Base-by-base conservation (phyloP, 192 early-diverging fungal genomes). In the Ramicandelaber brevisporus region DNA sequence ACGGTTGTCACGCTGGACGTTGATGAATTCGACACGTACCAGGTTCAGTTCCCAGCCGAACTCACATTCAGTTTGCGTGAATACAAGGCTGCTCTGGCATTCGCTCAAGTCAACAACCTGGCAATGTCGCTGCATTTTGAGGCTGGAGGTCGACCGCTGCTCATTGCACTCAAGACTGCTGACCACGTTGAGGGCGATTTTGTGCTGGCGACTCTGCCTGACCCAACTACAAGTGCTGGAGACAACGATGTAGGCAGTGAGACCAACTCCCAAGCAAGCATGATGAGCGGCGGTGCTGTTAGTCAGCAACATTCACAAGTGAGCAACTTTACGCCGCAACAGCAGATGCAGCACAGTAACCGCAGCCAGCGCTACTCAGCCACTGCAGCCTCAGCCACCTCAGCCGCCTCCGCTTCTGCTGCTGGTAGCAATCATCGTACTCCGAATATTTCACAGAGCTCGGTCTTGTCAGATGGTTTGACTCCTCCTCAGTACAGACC, bases 41-140 rank as follows among this genome's bases (percentile, higher is more conserved):
- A 19, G 13, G 16, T 59, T 10, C 28, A 38, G 5, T 41, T 37
- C 19, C 30, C 38, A 7, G 25, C 43, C 6, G 56, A 59, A 38
- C 45, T 59, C 14, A 53, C 51, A 2, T 47, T 54, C 36, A 44
- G 38, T 17, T 34, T 59, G 30, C 46, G 48, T 15, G 56, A 59
- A 29, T 50, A 54, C 34, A 37, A 37, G 10, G 50, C 56, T 4
- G 33, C 50, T 4, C 25, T 59, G n/a, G 37, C 38, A 33, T 59
- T 51, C 20, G 56, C 56, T 0, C 50, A 59, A 14, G 44, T 41
- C 5, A 47, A 41, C 40, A 41, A 41, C 3, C 33, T 44, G 22
- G 50, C 46, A n/a, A 28, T 59, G 3, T 33, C 38, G 2, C 44
- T 51, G 7, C 44, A 39, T 21, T 59, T 59, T 36, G 41, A 50